Evolutionary conservation across 371 early-diverging fungal genomes (phyloP).

Genomic region (Capillidium rhysosporum): DNA sequence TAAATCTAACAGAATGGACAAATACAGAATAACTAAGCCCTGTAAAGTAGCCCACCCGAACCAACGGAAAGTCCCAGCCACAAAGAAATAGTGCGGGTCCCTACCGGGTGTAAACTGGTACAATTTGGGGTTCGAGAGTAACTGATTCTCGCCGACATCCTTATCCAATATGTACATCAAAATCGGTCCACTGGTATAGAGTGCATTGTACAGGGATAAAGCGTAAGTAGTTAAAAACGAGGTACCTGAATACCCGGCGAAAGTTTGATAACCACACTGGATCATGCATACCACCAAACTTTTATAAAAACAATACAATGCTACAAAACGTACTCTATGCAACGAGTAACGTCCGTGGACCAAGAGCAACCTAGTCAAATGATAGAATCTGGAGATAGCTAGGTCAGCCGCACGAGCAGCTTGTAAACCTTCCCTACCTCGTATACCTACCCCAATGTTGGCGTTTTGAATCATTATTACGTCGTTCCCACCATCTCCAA

Average conservation of each 20-base stretch:
- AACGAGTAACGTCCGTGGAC: constrained; percentile 73
- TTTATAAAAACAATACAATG: constrained; percentile 64
- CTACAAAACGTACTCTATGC: constrained; percentile 43
- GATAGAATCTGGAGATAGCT: constrained; percentile 59
- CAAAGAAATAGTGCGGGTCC: not conserved
- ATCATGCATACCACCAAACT: constrained; percentile 49
- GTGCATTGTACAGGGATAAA: constrained; percentile 56
- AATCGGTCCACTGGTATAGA: constrained; percentile 61
- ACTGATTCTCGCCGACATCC: not conserved
- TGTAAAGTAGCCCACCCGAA: constrained; percentile 4
- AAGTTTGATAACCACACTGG: constrained; percentile 37
- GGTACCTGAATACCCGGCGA: constrained; percentile 65
- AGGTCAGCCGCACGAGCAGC: constrained; percentile 67
- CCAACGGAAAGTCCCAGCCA: constrained; percentile 2
- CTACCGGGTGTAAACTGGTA: constrained; percentile 5
- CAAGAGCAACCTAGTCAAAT: constrained; percentile 41
- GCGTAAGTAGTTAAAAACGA: constrained; percentile 61
- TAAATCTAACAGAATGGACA: not conserved
- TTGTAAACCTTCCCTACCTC: constrained; percentile 70
- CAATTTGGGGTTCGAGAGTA: not conserved
- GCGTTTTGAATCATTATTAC: constrained; percentile 86
- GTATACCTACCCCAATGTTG: constrained; percentile 70
- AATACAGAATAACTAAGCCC: not conserved
- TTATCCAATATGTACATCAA: constrained; percentile 18
- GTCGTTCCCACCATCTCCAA: constrained; percentile 95